These are phyloP conservation scores for Vigna angularis DNA, from an alignment of 306 rosid species.

Conservation along the genomic window DNA sequence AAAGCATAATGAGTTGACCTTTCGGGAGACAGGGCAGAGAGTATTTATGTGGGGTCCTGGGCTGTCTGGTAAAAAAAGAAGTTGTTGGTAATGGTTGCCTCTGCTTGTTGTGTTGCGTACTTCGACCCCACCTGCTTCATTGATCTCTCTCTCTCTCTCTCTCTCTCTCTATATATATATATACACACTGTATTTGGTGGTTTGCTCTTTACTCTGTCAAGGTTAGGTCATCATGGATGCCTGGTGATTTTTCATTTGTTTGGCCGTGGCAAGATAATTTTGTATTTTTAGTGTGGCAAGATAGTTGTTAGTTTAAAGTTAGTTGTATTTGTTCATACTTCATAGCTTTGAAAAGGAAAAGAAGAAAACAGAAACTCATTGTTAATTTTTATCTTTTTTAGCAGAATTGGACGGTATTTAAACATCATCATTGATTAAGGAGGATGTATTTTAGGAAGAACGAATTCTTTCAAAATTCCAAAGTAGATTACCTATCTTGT, in stretches of 20 bases:
- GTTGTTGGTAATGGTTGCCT: slow-evolving; percentile 49
- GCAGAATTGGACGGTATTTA: slow-evolving; percentile 40
- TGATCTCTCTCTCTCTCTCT: slow-evolving; percentile 3
- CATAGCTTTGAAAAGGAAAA: slow-evolving; percentile 55
- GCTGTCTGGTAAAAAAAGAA: slow-evolving; percentile 36
- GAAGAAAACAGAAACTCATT: slow-evolving; percentile 46
- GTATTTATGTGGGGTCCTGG: slow-evolving; percentile 50
- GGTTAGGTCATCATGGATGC: slow-evolving; percentile 50
- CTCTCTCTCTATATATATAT: no score
- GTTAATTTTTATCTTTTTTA: slow-evolving; percentile 25
- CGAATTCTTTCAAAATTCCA: slow-evolving; percentile 22
- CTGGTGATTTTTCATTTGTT: slow-evolving; percentile 53
- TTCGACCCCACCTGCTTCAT: slow-evolving; percentile 46
- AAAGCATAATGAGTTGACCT: slow-evolving; percentile 25
- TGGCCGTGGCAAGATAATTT: slow-evolving; percentile 43
- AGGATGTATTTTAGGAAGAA: slow-evolving; percentile 39
- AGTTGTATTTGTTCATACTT: slow-evolving; percentile 60
- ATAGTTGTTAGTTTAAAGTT: slow-evolving; percentile 48
- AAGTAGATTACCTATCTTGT: slow-evolving; percentile 37
- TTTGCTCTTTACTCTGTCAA: slow-evolving; percentile 47
- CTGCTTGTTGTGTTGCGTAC: slow-evolving; percentile 42
- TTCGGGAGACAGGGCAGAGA: slow-evolving; percentile 43
- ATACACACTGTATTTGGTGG: slow-evolving; percentile 52
- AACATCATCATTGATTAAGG: slow-evolving; percentile 27
- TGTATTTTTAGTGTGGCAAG: slow-evolving; percentile 36